Base-by-base conservation (phyloP, 2,329 filamentous ascomycete species). In the Fusarium marasasianum region DNA sequence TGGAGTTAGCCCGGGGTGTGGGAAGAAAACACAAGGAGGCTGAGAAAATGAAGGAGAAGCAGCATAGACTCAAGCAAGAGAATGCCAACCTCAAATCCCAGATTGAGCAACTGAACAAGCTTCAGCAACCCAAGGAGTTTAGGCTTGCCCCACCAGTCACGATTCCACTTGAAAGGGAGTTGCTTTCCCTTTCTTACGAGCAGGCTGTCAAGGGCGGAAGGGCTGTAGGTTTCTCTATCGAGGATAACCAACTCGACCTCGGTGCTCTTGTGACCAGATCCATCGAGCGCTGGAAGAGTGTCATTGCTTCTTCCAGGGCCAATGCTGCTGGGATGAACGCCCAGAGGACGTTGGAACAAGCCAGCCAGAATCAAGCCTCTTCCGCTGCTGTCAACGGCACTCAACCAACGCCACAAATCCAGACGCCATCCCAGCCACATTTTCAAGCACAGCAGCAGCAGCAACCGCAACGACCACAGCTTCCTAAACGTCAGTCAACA, bases 201-300 rank as follows among this genome's bases (percentile, higher is more conserved):
- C 76, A 85, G 26, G 84, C 84, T 7, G 77, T 84, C 24, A 83
- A 84, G 45, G 82, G 83, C 9, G 80, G 80, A 14, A 80, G 79
- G 35, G 77, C 77, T 8, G 77, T 89, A 4, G 89, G 88, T 1
- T 81, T 88, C 50, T 83, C 82, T 45, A 59, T 88, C 5, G 84
- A 88, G 40, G 88, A 91, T 75, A 83, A 85, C 3, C 85, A 89
- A 58, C 72, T 86, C 10, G 89, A 91, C 69, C 79, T 91, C 3
- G 83, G 84, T 67, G 85, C 85, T 0, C 78, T 89, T 43, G 85
- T 91, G 11, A 81, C 87, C 12, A 83, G 84, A n/a, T 86, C 87
- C 5, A 90, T 92, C 65, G 86, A 88, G 48, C 84, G 89, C 37
- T 92, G 90, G 90, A 92, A 90, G 80, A 84, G 82, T 9, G 88